Evolutionary conservation across 1,139 yeast species (phyloP).

Genomic region (Yamadazyma sp.): DNA sequence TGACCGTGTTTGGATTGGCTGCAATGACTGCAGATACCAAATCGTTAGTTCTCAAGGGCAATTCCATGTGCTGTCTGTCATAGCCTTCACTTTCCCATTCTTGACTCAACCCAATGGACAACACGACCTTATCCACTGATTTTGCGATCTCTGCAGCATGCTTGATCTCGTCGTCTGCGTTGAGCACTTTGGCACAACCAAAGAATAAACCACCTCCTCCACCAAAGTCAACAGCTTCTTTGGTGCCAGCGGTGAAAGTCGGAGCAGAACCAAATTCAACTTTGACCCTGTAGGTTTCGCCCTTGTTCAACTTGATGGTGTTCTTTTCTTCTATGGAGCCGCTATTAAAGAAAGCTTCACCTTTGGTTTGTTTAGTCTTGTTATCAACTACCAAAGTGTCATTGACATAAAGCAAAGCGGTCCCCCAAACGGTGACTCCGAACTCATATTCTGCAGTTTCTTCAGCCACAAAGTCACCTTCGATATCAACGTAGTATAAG

Average conservation of each 20-base stretch:
- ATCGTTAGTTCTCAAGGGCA: slow-evolving; percentile 50
- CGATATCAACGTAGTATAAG: slow-evolving; percentile 43
- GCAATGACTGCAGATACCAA: slow-evolving; percentile 46
- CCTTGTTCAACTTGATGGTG: slow-evolving; percentile 36
- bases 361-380: slow-evolving; percentile 49
- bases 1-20: slow-evolving; percentile 51
- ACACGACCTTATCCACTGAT: slow-evolving; percentile 37
- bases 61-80: slow-evolving; percentile 30
- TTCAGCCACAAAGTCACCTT: slow-evolving; percentile 44
- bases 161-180: slow-evolving; percentile 22
- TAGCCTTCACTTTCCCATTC: slow-evolving; percentile 39
- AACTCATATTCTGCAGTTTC: slow-evolving; percentile 50
- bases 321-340: slow-evolving; percentile 52
- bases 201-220: slow-evolving; percentile 32
- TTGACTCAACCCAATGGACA: slow-evolving; percentile 39
- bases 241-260: slow-evolving; percentile 31
- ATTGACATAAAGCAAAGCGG: slow-evolving; percentile 52
- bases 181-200: slow-evolving; percentile 24
- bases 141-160: slow-evolving; percentile 28
- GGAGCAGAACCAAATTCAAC: slow-evolving; percentile 55
- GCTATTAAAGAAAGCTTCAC: slow-evolving; percentile 43
- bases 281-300: slow-evolving; percentile 38
- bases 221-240: slow-evolving; percentile 20
- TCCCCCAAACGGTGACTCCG: slow-evolving; percentile 52
- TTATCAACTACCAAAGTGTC: slow-evolving; percentile 56